Conservation (phyloP, 2,329 filamentous ascomycete genomes). For the Triangularia setosa region DNA sequence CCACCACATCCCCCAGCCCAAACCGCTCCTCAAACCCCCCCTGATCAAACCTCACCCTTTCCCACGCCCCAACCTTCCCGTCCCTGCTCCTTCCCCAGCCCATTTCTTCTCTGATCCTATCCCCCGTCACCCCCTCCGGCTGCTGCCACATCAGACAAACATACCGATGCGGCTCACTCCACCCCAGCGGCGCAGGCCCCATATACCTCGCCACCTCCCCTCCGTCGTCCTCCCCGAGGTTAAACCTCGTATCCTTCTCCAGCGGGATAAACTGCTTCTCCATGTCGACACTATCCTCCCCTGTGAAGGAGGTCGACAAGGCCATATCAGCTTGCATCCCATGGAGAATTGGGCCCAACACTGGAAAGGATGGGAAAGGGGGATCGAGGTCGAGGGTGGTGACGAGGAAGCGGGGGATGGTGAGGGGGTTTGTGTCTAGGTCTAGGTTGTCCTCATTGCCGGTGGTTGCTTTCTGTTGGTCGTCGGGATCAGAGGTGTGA, state of each 20-base stretch:
- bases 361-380: conserved; percentile 38
- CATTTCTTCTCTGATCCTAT: conserved; percentile 24
- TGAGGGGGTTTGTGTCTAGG: not conserved
- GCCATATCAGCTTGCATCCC: conserved; percentile 42
- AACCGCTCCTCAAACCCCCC: conserved; percentile 35
- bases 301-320: conserved; percentile 9
- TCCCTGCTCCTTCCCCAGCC: conserved; percentile 25
- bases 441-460: not conserved
- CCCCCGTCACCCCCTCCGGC: conserved; percentile 36
- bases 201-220: conserved; percentile 37
- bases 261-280: conserved; percentile 11
- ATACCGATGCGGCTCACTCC: conserved; percentile 46
- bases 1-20: conserved; percentile 24
- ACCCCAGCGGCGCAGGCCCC: conserved; percentile 43
- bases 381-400: conserved; percentile 45
- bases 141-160: conserved; percentile 47
- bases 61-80: conserved; percentile 33
- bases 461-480: not conserved
- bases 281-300: conserved; percentile 7
- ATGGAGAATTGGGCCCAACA: conserved; percentile 45
- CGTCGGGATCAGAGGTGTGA: not conserved
- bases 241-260: conserved; percentile 4
- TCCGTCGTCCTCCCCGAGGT: not conserved
- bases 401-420: conserved; percentile 34
- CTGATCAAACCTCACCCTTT: conserved; percentile 41